A percentile compares a stretch with the other conserved stretches of the same genome.
Evolutionary conservation across 768 basidiomycete species (phyloP).

Genomic region (Multifurca ochricompacta): DNA sequence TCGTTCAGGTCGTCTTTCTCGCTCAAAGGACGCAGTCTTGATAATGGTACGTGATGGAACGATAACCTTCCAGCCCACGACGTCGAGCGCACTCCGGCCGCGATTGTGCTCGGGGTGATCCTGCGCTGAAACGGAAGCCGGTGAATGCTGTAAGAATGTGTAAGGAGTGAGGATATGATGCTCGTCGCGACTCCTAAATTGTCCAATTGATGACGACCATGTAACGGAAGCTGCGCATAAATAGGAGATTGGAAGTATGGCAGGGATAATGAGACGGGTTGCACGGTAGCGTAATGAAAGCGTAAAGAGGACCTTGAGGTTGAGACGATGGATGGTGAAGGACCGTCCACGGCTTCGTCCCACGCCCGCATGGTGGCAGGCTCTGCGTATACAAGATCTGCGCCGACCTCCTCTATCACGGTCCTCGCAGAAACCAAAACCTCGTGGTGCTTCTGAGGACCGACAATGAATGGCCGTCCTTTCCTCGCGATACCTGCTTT

Average conservation of each 20-base stretch:
- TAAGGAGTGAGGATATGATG: conserved; percentile 50
- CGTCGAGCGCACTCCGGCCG: conserved; percentile 48
- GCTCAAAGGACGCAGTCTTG: neutral
- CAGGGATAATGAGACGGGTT: conserved; percentile 37
- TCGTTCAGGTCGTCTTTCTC: neutral
- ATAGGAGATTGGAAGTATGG: conserved; percentile 39
- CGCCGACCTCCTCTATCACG: conserved; percentile 37
- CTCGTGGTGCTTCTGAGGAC: conserved; percentile 46
- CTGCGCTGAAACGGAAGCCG: conserved; percentile 22
- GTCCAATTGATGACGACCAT: conserved; percentile 77
- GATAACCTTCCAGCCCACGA: conserved; percentile 83
- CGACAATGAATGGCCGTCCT: conserved; percentile 58
- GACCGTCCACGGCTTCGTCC: conserved; percentile 32
- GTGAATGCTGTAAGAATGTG: conserved; percentile 29
- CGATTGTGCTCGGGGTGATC: conserved; percentile 45
- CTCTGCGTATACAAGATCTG: conserved; percentile 26
- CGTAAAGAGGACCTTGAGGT: conserved; percentile 29
- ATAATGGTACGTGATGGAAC: conserved; percentile 40
- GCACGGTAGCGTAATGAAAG: conserved; percentile 32
- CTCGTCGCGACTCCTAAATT: conserved; percentile 70
- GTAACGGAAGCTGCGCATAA: conserved; percentile 51
- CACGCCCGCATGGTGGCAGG: conserved; percentile 32
- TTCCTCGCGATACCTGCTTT: conserved; percentile 75
- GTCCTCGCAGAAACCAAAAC: conserved; percentile 40
- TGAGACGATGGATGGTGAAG: conserved; percentile 2